Conservation (phyloP, 768 basidiomycete species). For the Dendrothele bispora region DNA sequence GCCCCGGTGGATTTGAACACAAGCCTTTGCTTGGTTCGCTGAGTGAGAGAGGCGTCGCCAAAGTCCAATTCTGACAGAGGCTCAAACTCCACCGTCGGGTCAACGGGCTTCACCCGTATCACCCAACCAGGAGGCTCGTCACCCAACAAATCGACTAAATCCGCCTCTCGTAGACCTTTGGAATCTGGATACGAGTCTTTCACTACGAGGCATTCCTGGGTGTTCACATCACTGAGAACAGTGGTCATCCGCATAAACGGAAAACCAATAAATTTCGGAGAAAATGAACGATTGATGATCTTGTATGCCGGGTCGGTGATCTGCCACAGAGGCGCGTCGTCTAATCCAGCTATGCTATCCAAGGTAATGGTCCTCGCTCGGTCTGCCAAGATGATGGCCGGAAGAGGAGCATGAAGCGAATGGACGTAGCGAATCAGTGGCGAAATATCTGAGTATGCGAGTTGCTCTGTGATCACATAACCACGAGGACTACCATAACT, state of each 20-base stretch:
- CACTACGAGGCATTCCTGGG: neutral
- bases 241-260: neutral
- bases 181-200: neutral
- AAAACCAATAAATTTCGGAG: neutral
- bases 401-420: neutral
- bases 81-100: neutral
- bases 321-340: neutral
- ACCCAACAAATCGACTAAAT: neutral
- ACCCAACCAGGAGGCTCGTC: neutral
- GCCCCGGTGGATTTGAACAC: neutral
- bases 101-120: neutral
- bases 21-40: neutral
- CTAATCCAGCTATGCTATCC: neutral
- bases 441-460: neutral
- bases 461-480: neutral
- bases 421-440: neutral
- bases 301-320: neutral
- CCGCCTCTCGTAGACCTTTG: neutral
- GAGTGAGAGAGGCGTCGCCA: neutral
- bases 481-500: neutral
- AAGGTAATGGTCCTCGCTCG: neutral
- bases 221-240: neutral
- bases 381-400: neutral
- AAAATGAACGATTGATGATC: neutral
- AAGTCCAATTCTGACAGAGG: neutral